Percentiles rank a stretch among this genome's conserved stretches.
phyloP scores from a whole-genome alignment of 2,329 filamentous ascomycete genomes.

The Stromatinia cepivora region DNA sequence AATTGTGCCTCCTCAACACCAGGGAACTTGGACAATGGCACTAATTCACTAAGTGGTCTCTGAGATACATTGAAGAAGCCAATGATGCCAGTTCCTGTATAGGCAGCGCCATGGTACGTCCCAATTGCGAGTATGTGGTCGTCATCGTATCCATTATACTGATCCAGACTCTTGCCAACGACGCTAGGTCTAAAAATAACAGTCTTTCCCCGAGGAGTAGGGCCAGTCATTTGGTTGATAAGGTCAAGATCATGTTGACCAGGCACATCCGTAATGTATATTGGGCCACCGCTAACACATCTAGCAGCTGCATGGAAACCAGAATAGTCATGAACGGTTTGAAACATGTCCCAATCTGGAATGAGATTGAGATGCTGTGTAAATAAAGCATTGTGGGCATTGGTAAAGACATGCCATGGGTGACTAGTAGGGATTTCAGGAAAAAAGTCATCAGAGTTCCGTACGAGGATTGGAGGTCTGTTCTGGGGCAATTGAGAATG shows the following conservation, averaged over 20 bases:
- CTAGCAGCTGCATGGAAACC: constrained; percentile 87
- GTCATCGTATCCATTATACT: constrained; percentile 76
- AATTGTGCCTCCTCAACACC: constrained; percentile 58
- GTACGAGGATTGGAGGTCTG: constrained; percentile 69
- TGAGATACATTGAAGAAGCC: constrained; percentile 81
- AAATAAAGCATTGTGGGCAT: constrained; percentile 84
- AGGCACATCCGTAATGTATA: constrained; percentile 91
- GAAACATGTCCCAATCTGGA: constrained; percentile 79
- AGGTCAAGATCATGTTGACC: constrained; percentile 75
- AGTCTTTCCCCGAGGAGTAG: constrained; percentile 69
- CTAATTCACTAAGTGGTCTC: constrained; percentile 62
- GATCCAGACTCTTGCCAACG: constrained; percentile 68
- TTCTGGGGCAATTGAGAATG: constrained; percentile 78
- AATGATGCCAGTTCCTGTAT: constrained; percentile 72
- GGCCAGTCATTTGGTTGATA: constrained; percentile 78
- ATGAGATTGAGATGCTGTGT: constrained; percentile 83
- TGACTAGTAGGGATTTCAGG: constrained; percentile 79
- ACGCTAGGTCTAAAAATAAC: constrained; percentile 78
- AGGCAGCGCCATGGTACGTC: constrained; percentile 69
- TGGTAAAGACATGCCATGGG: constrained; percentile 93
- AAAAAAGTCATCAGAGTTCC: constrained; percentile 93
- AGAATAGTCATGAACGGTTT: constrained; percentile 66
- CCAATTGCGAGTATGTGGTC: constrained; percentile 72
- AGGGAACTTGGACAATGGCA: constrained; percentile 71
- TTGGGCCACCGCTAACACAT: constrained; percentile 85